Conservation (phyloP, 1,284 basidiomycete genomes). For the Cryptococcus wingfieldii region DNA sequence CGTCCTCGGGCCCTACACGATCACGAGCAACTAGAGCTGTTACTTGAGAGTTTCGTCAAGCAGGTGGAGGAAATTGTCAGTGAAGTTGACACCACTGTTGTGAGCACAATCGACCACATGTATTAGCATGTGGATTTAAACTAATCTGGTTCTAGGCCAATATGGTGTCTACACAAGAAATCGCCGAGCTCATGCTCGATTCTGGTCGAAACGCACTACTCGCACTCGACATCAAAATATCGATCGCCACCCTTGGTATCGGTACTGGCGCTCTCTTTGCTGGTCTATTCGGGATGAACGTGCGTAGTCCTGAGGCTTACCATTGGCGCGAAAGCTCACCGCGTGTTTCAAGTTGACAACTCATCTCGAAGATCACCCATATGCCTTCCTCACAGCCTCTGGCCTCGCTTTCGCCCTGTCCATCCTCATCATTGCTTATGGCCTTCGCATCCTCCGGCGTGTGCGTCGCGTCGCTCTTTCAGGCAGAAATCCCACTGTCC, state of each 20-base stretch:
- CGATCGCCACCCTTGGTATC: conserved; percentile 90
- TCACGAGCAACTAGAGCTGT: conserved; percentile 87
- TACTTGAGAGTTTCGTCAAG: conserved; percentile 90
- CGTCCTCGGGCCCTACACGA: conserved; percentile 61
- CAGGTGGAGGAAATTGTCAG: conserved; percentile 94
- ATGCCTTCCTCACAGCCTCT: conserved; percentile 47
- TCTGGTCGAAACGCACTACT: conserved; percentile 90
- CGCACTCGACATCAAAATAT: conserved; percentile 86
- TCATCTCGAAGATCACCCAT: conserved; percentile 43
- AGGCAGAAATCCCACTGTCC: conserved; percentile 11
- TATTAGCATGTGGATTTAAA: neutral
- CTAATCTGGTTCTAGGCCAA: conserved; percentile 58
- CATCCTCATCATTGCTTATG: conserved; percentile 37
- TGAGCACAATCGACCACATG: conserved; percentile 45
- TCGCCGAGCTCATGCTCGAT: conserved; percentile 93
- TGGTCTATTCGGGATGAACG: conserved; percentile 94
- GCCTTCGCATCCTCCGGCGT: conserved; percentile 36
- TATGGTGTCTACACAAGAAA: conserved; percentile 93
- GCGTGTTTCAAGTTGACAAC: conserved; percentile 37
- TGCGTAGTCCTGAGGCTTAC: conserved; percentile 36
- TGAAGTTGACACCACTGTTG: conserved; percentile 82
- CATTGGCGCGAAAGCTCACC: neutral
- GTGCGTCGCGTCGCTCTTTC: conserved; percentile 42
- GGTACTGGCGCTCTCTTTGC: conserved; percentile 88
- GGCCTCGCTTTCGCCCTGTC: conserved; percentile 38